Evolutionary conservation across 352 stramenopile genomes (phyloP).

Genomic region (Globisporangium nunn): DNA sequence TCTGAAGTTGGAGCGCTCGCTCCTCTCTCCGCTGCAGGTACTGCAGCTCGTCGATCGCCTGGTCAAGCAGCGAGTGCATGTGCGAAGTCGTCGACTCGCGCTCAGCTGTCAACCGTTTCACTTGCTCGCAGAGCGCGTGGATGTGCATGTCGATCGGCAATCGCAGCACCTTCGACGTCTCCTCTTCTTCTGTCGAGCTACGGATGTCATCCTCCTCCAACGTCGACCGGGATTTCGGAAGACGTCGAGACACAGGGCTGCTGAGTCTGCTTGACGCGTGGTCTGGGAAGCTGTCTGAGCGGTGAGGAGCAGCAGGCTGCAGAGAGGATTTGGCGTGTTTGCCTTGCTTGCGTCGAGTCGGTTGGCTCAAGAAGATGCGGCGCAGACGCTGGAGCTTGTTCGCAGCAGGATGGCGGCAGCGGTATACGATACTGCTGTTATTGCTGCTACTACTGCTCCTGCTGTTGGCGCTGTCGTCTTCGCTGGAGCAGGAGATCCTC

Average conservation of each 20-base stretch:
- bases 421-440: conserved; percentile 8
- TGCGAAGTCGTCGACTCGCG: conserved; percentile 38
- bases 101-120: conserved; percentile 32
- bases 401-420: conserved; percentile 16
- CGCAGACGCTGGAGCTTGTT: conserved; percentile 47
- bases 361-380: conserved; percentile 66
- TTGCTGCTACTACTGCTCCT: conserved; percentile 12
- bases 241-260: background rate
- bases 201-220: background rate
- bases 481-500: conserved; percentile 12
- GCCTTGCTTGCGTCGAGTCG: conserved; percentile 10
- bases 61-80: conserved; percentile 33
- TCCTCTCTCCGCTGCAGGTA: conserved; percentile 50
- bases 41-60: conserved; percentile 49
- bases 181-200: conserved; percentile 5
- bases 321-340: background rate
- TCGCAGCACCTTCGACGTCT: conserved; percentile 11
- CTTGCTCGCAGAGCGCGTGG: conserved; percentile 36
- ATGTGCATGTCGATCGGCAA: conserved; percentile 45
- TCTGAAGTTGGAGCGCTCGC: conserved; percentile 31
- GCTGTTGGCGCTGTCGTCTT: background rate
- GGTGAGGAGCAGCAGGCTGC: background rate
- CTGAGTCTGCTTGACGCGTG: background rate
- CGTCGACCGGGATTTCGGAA: background rate
- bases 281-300: background rate